A percentile compares a stretch with the other conserved stretches of the same genome.
These are phyloP conservation scores for Globisporangium orthogonon DNA, from an alignment of 352 stramenopile genomes.

Conservation along the genomic window DNA sequence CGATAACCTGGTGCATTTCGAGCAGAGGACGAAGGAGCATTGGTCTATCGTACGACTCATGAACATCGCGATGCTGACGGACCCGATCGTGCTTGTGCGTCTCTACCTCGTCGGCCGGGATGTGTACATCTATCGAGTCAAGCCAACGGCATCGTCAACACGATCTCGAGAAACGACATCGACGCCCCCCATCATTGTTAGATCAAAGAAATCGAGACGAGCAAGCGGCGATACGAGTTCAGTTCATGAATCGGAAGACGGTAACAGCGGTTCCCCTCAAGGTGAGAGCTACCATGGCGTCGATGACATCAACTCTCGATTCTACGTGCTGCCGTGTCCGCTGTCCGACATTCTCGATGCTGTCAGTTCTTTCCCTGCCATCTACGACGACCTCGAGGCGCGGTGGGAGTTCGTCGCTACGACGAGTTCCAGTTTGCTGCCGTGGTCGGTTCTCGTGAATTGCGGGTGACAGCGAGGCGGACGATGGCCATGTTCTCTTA, in stretches of 20 bases:
- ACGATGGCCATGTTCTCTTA: too few relatives aligned
- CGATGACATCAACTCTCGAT: not conserved
- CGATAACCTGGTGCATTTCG: slow-evolving; percentile 14
- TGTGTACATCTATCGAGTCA: slow-evolving; percentile 21
- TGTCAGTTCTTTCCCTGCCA: not conserved
- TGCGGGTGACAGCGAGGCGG: slow-evolving; percentile 6
- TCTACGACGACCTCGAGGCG: slow-evolving; percentile 2
- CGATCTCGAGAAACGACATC: not conserved
- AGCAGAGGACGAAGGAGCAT: slow-evolving; percentile 14
- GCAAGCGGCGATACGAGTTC: not conserved
- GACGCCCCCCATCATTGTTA: not conserved
- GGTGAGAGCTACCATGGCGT: not conserved
- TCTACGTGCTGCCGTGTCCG: slow-evolving; percentile 10
- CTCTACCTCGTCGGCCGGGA: slow-evolving; percentile 11
- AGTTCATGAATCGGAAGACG: not conserved
- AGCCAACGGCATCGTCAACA: not conserved
- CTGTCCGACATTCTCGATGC: slow-evolving; percentile 4
- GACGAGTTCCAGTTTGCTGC: slow-evolving; percentile 5
- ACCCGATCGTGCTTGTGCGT: slow-evolving; percentile 18
- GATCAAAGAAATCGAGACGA: not conserved
- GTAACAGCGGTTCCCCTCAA: not conserved
- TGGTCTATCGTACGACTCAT: slow-evolving; percentile 24
- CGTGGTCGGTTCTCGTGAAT: slow-evolving; percentile 8
- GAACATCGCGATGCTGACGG: slow-evolving; percentile 26
- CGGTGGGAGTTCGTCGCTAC: slow-evolving; percentile 9